These are phyloP conservation scores for Elongisporangium undulatum DNA, from an alignment of 352 stramenopile species.

Conservation along the genomic window DNA sequence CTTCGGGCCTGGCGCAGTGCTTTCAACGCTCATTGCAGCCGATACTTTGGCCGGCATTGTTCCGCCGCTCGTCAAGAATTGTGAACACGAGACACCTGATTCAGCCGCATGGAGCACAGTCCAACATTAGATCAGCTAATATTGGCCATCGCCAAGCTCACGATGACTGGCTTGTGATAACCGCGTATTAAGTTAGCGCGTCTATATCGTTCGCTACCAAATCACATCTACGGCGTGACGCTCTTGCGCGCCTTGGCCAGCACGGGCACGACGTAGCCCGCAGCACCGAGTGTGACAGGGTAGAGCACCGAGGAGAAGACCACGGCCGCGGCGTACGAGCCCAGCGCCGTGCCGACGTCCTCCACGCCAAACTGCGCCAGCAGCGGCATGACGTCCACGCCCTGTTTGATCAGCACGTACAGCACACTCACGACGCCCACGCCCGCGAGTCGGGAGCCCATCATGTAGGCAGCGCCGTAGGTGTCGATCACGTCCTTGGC, in stretches of 20 bases:
- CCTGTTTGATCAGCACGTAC: constrained; percentile 77
- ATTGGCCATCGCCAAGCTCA: no score
- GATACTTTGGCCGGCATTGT: no score
- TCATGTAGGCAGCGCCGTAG: constrained; percentile 88
- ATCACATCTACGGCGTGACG: constrained; percentile 29
- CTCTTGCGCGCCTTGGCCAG: constrained; percentile 55
- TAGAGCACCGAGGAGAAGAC: constrained; percentile 79
- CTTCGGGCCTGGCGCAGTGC: no score
- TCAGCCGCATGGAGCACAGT: no score
- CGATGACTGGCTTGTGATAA: no score
- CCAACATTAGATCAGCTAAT: no score
- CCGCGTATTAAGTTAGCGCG: not conserved
- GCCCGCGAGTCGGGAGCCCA: constrained; percentile 76
- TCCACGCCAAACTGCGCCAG: constrained; percentile 67
- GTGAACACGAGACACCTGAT: no score
- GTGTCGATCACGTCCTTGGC: constrained; percentile 76
- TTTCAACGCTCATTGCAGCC: no score
- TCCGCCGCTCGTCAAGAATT: no score
- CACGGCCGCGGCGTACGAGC: constrained; percentile 73
- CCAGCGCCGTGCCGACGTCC: constrained; percentile 61
- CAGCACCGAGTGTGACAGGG: constrained; percentile 69
- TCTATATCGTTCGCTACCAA: not conserved
- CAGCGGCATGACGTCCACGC: constrained; percentile 78
- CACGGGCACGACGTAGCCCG: constrained; percentile 67
- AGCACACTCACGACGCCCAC: constrained; percentile 68